Evolutionary conservation across 768 basidiomycete species (phyloP), one percentile per base, ranked within the genome.

Genomic region (Hypsizygus marmoreus): DNA sequence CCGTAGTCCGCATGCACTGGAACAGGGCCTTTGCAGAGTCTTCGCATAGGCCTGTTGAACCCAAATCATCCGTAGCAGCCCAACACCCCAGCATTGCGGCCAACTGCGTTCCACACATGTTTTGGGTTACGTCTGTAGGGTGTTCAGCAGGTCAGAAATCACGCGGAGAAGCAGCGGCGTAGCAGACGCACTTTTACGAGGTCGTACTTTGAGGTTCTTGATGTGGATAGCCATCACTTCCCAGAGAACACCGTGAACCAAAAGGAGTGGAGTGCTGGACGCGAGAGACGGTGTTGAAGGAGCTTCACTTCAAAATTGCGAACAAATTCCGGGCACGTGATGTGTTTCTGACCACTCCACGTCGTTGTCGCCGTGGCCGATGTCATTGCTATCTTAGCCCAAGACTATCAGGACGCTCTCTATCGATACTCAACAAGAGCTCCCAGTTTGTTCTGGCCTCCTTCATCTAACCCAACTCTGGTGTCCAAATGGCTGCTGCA

Each of bases 1-100:
- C 92, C 59, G 87, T 79, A 28, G 85, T 89, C 56, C 84, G 75
- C 92, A 95, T 94, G 71, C 91, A 95, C 26, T 81, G 74, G 59
- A 83, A 88, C 39, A 94, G 66, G 30, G 69, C 63, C 53, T 83
- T 65, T 1, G 90, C 82, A 11, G 76, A 66, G 14, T 76, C 73
- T 54, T 76, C 71, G 62, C 91, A 95, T 11, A 68, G 61, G 1
- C 63, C 65, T 4, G 70, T 67, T 10, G 81, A 80, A 40, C 73
- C 71, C 26, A 84, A 50, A 63, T 94, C 91, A 11, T 70, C 66
- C 6, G 77, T 77, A 12, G 86, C 86, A 20, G 91, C 88, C 90
- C 89, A 93, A 65, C 91, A 95, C 26, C 83, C 81, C 25, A 95
- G 80, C 88, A 95, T 88, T 34, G 78, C 68, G 13, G 83, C 75